These are phyloP conservation scores for Claviceps humidiphila DNA, from an alignment of 2,329 filamentous ascomycete genomes.

Conservation along the genomic window DNA sequence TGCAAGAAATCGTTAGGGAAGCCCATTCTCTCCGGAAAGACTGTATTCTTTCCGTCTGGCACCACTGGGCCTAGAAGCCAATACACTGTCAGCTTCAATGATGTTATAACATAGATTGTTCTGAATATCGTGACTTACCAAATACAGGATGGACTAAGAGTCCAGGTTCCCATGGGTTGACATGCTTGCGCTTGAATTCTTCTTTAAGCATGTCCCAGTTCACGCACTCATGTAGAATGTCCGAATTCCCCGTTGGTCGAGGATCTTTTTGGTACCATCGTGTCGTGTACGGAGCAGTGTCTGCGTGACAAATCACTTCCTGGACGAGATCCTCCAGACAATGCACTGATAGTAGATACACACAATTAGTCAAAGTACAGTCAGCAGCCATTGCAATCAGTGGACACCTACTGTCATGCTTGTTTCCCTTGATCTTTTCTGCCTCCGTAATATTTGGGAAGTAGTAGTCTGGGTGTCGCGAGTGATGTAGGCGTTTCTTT, in stretches of 20 bases:
- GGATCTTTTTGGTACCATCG: neutral
- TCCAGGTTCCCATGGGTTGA: constrained; percentile 1
- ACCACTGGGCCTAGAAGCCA: neutral
- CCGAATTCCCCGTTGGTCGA: neutral
- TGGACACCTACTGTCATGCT: neutral
- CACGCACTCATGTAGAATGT: neutral
- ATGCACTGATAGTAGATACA: neutral
- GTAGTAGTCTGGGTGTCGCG: neutral
- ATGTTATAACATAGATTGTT: neutral
- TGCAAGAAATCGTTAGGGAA: neutral
- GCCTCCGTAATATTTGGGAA: neutral
- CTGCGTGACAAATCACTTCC: neutral
- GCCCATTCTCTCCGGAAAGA: neutral
- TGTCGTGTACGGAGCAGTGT: neutral
- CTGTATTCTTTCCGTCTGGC: neutral
- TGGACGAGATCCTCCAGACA: neutral
- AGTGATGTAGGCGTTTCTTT: neutral
- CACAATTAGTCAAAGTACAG: neutral
- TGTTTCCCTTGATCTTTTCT: neutral
- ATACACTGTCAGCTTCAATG: neutral
- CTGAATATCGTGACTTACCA: neutral
- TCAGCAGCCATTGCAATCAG: neutral
- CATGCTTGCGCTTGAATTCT: neutral
- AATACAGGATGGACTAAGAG: neutral
- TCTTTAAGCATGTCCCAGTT: neutral